These are phyloP conservation scores for Pezicula radicicola DNA, from an alignment of 2,329 filamentous ascomycete species.

Conservation along the genomic window DNA sequence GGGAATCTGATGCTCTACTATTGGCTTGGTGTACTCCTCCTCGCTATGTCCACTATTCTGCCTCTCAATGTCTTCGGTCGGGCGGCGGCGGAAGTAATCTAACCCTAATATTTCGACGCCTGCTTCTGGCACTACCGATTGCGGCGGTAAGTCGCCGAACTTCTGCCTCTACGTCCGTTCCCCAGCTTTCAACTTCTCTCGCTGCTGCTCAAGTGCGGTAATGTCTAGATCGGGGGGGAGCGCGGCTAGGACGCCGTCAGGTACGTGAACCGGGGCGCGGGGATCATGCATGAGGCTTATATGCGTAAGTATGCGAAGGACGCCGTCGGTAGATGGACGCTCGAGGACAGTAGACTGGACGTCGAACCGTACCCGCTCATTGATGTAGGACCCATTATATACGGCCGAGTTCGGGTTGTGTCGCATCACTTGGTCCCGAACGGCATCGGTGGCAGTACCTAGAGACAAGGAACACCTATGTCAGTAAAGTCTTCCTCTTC, in stretches of 20 bases:
- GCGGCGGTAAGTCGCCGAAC: slow-evolving; percentile 8
- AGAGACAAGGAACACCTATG: not conserved
- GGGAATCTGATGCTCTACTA: slow-evolving; percentile 14
- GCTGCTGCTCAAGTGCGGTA: slow-evolving; percentile 8
- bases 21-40: slow-evolving; percentile 12
- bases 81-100: slow-evolving; percentile 10
- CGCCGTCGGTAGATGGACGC: slow-evolving; percentile 5
- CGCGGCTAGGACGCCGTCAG: slow-evolving; percentile 7
- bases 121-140: slow-evolving; percentile 7
- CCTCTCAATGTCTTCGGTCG: slow-evolving; percentile 15
- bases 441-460: slow-evolving; percentile 5
- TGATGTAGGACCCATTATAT: slow-evolving; percentile 2
- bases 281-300: slow-evolving; percentile 16
- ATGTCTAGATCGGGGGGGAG: slow-evolving; percentile 7
- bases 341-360: slow-evolving; percentile 14
- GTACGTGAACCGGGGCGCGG: slow-evolving; percentile 8
- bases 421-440: slow-evolving; percentile 7
- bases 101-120: slow-evolving; percentile 9
- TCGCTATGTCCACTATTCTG: slow-evolving; percentile 11
- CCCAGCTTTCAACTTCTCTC: slow-evolving; percentile 2
- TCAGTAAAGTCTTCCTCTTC: slow-evolving; percentile 1
- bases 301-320: slow-evolving; percentile 14
- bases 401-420: slow-evolving; percentile 5
- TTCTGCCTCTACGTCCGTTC: slow-evolving; percentile 5
- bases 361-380: slow-evolving; percentile 11